Percentiles rank a stretch among this genome's conserved stretches.
phyloP scores from a whole-genome alignment of 2,329 filamentous ascomycete species.

The Grosmannia clavigera region DNA sequence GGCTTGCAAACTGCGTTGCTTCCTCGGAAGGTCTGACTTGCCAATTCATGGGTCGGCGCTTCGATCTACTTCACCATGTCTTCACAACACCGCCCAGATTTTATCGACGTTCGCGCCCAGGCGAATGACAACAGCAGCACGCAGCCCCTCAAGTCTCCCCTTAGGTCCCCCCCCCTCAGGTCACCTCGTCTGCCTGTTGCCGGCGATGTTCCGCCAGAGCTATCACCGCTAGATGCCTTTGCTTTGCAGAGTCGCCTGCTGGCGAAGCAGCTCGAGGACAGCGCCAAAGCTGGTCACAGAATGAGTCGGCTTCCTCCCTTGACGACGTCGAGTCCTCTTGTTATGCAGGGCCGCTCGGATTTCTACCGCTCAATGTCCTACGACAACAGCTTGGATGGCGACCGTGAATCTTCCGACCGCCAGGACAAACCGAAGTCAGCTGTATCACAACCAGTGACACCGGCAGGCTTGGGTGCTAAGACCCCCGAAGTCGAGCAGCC shows the following conservation, averaged over 20 bases:
- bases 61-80: background rate
- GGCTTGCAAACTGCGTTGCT: background rate
- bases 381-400: slow-evolving; percentile 42
- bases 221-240: slow-evolving; percentile 92
- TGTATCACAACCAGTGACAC: slow-evolving; percentile 15
- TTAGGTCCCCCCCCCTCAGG: slow-evolving; percentile 38
- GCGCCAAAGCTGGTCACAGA: slow-evolving; percentile 58
- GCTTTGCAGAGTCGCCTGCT: slow-evolving; percentile 82
- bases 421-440: slow-evolving; percentile 11
- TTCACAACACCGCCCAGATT: slow-evolving; percentile 31
- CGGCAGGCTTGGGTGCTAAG: slow-evolving; percentile 34
- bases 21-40: background rate
- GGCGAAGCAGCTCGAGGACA: slow-evolving; percentile 75
- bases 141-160: slow-evolving; percentile 55
- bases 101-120: slow-evolving; percentile 47
- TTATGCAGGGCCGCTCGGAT: slow-evolving; percentile 61
- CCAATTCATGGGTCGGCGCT: background rate
- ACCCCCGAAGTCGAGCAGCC: slow-evolving; percentile 44
- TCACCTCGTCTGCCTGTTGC: slow-evolving; percentile 69
- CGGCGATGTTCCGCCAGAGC: slow-evolving; percentile 72
- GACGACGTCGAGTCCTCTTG: slow-evolving; percentile 68
- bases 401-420: slow-evolving; percentile 18
- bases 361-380: slow-evolving; percentile 68
- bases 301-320: slow-evolving; percentile 78
- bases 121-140: slow-evolving; percentile 41